Conservation (phyloP, 345 rosid species). For the Gossypium stocksii region DNA sequence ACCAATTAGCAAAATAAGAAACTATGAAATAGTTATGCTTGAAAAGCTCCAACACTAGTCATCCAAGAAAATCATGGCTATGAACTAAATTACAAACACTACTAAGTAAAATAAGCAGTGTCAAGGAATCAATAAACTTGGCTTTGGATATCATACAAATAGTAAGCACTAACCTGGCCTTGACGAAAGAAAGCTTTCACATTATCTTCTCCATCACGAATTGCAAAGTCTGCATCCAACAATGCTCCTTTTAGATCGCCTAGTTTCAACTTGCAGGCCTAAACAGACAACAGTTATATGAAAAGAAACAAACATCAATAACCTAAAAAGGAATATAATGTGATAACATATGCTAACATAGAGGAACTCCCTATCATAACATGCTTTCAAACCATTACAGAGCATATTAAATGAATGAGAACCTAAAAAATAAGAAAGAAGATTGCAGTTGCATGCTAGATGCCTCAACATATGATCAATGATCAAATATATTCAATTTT, state of each 20-base stretch:
- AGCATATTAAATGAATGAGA: background rate
- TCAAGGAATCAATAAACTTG: background rate
- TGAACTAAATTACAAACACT: background rate
- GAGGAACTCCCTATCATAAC: background rate
- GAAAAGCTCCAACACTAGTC: background rate
- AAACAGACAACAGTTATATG: background rate
- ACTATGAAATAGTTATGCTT: background rate
- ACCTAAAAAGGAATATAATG: background rate
- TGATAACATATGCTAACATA: background rate
- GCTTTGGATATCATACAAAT: background rate
- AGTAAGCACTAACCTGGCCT: constrained; percentile 51
- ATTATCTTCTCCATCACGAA: constrained; percentile 55
- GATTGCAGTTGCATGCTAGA: background rate
- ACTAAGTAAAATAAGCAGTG: background rate
- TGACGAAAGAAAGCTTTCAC: constrained; percentile 65
- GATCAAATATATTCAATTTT: background rate
- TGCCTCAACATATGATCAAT: background rate
- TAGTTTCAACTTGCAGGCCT: constrained; percentile 61
- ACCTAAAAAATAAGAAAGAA: background rate
- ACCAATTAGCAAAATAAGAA: background rate
- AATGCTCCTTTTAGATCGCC: constrained; percentile 61
- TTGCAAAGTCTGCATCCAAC: constrained; percentile 52
- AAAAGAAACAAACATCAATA: background rate
- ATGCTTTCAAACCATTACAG: background rate
- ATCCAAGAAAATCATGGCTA: background rate